A percentile compares a stretch with the other conserved stretches of the same genome.
phyloP scores from a whole-genome alignment of 2,329 filamentous ascomycete species.

The Fusarium pseudonygamai region DNA sequence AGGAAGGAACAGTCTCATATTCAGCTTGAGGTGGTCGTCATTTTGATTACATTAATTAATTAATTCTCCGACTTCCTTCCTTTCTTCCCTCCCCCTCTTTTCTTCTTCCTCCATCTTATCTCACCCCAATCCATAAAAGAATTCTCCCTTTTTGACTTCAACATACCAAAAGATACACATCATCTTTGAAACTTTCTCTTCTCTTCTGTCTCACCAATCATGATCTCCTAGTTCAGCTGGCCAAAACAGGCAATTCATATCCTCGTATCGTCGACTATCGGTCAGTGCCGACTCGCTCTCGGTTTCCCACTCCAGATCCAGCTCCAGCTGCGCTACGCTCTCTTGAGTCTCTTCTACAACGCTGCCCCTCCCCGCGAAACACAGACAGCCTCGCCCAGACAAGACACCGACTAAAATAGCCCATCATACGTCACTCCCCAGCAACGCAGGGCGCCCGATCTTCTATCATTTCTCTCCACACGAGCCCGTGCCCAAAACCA shows the following conservation, averaged over 20 bases:
- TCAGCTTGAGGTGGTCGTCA: neutral
- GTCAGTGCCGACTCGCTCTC: neutral
- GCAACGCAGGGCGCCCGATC: constrained; percentile 28
- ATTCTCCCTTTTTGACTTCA: neutral
- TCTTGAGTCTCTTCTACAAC: neutral
- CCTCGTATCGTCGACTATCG: constrained; percentile 6
- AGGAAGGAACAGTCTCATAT: neutral
- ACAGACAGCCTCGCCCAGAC: constrained; percentile 33
- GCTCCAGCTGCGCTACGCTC: neutral
- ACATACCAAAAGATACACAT: constrained; percentile 8
- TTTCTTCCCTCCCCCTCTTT: neutral
- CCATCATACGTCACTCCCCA: constrained; percentile 40
- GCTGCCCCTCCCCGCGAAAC: constrained; percentile 34
- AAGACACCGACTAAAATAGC: constrained; percentile 29
- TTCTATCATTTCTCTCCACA: constrained; percentile 25
- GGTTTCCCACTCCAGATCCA: neutral
- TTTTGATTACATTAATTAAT: constrained; percentile 5
- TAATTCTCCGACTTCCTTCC: constrained; percentile 7
- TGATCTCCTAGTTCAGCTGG: constrained; percentile 18
- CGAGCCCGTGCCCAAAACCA: constrained; percentile 23
- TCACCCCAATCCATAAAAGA: neutral
- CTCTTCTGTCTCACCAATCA: constrained; percentile 16
- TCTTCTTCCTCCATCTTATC: neutral
- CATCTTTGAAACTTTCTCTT: constrained; percentile 4
- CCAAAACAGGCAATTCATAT: constrained; percentile 15